Evolutionary conservation across 768 basidiomycete genomes (phyloP), one percentile per base, ranked within the genome.

Genomic region (Austroboletus eburneus): DNA sequence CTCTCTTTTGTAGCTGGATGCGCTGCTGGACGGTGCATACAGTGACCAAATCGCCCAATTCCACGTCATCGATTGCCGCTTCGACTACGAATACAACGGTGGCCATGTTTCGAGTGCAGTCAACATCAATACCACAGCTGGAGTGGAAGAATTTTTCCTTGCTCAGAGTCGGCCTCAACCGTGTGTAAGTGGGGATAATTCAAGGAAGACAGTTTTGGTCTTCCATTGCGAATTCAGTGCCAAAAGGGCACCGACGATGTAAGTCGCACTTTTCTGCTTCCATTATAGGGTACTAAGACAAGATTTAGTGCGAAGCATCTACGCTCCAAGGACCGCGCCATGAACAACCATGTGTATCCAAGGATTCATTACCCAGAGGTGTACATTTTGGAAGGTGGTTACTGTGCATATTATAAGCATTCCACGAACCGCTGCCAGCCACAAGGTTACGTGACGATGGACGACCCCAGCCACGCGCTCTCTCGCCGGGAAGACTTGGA

Each of bases 151-250:
- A 42, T 76, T 89, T 41, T 69, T 98, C 32, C 80, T 98, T 34
- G 75, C 83, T 4, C 59, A 68, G 20, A 72, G 66, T 49, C 83
- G 76, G 64, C 86, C 87, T 9, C 72, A 66, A 46, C 79, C 86
- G 5, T 84, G 83, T 27, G 72, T 79, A 33, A 93, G 91, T 64
- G 87, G 90, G 18, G 87, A 93, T 55, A 45, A 65, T 1, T 69
- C 71, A 13, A 78, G 76, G 66, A 94, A 94, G 71, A 92, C 87
- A 1, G 71, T 98, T 25, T 69, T 98, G 34, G 77, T 99, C 38
- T 98, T 99, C 75, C 96, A 99, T 62, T 99, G 96, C 72, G 96
- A 99, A 69, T 97, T 97, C 62, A 93, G 90, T 54, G 85, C 80
- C 16, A 96, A 96, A 69, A 77, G 96, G 35, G 96, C 93, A 1